These are phyloP conservation scores for Cystofilobasidium ferigula DNA, from an alignment of 768 basidiomycete genomes.

Conservation along the genomic window DNA sequence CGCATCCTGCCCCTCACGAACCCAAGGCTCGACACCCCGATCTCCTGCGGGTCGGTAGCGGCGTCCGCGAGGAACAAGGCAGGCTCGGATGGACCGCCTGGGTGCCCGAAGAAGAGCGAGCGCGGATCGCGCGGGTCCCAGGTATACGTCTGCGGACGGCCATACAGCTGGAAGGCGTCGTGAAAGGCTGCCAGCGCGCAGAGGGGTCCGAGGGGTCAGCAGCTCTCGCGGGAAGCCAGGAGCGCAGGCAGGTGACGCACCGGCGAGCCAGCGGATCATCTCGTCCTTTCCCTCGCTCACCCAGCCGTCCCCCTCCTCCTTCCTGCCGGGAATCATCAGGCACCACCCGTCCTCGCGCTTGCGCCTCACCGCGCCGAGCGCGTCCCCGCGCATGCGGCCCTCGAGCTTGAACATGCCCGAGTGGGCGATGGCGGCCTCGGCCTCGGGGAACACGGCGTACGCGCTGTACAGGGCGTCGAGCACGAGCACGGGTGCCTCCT, in stretches of 20 bases:
- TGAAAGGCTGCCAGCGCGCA: constrained; percentile 50
- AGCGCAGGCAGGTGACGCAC: no score
- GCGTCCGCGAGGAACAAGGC: constrained; percentile 19
- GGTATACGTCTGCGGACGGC: constrained; percentile 69
- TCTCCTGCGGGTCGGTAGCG: constrained; percentile 2
- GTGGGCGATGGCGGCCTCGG: constrained; percentile 76
- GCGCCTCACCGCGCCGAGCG: constrained; percentile 45
- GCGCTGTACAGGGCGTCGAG: constrained; percentile 64
- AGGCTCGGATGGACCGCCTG: constrained; percentile 48
- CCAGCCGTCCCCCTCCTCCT: constrained; percentile 28
- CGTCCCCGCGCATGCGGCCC: constrained; percentile 67
- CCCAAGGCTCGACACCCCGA: constrained; percentile 10
- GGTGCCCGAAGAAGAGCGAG: constrained; percentile 90
- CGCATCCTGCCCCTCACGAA: constrained; percentile 21
- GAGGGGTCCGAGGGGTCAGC: constrained; percentile 12
- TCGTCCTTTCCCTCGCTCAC: constrained; percentile 46
- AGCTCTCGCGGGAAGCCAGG: background rate
- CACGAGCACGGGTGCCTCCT: constrained; percentile 51
- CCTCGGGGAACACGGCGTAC: constrained; percentile 90
- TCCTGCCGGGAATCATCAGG: constrained; percentile 72
- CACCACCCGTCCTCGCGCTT: constrained; percentile 68
- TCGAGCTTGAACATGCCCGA: constrained; percentile 89
- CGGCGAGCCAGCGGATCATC: constrained; percentile 83
- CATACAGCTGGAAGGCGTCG: constrained; percentile 78
- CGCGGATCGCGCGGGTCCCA: constrained; percentile 76